Conservation (phyloP, 768 basidiomycete genomes). For the Kwoniella dendrophila region DNA sequence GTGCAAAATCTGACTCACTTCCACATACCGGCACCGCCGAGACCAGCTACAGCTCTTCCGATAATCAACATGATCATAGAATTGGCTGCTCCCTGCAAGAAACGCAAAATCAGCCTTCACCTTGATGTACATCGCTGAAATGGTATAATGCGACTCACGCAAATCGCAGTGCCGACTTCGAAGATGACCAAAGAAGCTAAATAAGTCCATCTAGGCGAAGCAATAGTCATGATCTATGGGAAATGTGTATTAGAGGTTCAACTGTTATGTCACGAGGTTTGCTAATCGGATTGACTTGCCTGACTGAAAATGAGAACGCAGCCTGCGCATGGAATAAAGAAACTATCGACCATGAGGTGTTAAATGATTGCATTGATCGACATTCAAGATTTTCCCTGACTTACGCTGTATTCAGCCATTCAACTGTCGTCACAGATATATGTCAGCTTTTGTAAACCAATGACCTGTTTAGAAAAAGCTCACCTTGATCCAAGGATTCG, state of each 20-base stretch:
- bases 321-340: conserved; percentile 42
- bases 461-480: neutral
- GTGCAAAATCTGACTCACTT: conserved; percentile 21
- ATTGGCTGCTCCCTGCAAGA: conserved; percentile 20
- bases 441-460: neutral
- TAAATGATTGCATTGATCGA: neutral
- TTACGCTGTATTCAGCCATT: conserved; percentile 29
- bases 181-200: conserved; percentile 28
- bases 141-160: conserved; percentile 16
- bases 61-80: conserved; percentile 37
- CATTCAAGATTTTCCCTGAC: neutral
- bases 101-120: neutral
- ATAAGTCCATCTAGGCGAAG: conserved; percentile 29
- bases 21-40: conserved; percentile 37
- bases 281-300: neutral
- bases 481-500: conserved; percentile 30
- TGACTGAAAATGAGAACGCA: conserved; percentile 33
- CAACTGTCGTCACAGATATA: neutral
- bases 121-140: neutral
- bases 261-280: neutral
- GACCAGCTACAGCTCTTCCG: conserved; percentile 35
- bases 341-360: conserved; percentile 14
- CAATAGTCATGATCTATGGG: conserved; percentile 36
- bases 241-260: neutral
- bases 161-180: conserved; percentile 32